These are phyloP conservation scores for Epicoccum nigrum DNA, from an alignment of 2,329 filamentous ascomycete species.

Conservation along the genomic window DNA sequence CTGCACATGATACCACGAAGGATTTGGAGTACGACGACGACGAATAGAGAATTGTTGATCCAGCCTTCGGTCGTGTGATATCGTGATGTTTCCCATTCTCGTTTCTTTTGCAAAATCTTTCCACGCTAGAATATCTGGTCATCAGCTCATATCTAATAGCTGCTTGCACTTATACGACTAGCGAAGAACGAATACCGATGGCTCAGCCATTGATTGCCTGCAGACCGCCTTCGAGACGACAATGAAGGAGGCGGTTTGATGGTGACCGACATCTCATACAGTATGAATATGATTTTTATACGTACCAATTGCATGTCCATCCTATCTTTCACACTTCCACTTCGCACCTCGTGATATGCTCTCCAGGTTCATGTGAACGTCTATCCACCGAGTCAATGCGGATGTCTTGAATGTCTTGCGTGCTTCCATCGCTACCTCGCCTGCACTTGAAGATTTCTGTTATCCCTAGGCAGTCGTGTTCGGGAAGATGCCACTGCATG, in stretches of 20 bases:
- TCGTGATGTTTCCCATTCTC: slow-evolving; percentile 18
- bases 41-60: slow-evolving; percentile 33
- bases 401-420: too few species aligned
- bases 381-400: too few species aligned
- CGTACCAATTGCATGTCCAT: too few species aligned
- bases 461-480: too few species aligned
- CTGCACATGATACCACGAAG: slow-evolving; percentile 40
- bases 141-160: slow-evolving; percentile 72
- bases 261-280: slow-evolving; percentile 70
- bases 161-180: slow-evolving; percentile 88
- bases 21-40: slow-evolving; percentile 32
- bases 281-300: too few species aligned
- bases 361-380: too few species aligned
- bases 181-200: slow-evolving; percentile 75
- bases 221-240: slow-evolving; percentile 74
- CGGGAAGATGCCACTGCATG: too few species aligned
- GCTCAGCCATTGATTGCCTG: slow-evolving; percentile 70
- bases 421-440: too few species aligned
- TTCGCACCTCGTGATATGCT: too few species aligned
- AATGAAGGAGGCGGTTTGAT: slow-evolving; percentile 81
- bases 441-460: too few species aligned
- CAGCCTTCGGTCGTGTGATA: slow-evolving; percentile 31
- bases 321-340: too few species aligned
- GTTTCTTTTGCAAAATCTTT: neutral
- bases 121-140: slow-evolving; percentile 86